Percentiles rank a stretch among this genome's conserved stretches.
phyloP scores from a whole-genome alignment of 768 basidiomycete genomes.

The Phylloporus arenicola region DNA sequence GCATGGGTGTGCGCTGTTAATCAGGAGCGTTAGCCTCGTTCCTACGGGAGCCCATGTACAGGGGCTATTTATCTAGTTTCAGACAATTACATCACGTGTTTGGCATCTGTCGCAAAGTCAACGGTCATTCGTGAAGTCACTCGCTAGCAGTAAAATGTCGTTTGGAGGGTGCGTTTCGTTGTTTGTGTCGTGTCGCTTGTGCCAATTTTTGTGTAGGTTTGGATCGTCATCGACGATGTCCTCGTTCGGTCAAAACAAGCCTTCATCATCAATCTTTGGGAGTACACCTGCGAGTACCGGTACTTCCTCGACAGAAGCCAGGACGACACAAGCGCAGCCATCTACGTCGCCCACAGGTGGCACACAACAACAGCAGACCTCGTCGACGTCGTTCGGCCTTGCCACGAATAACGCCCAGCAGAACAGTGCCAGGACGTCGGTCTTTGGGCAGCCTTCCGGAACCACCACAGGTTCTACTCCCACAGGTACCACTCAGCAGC shows the following conservation, averaged over 20 bases:
- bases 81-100: conserved; percentile 9
- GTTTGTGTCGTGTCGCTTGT: not conserved
- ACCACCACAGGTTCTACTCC: not conserved
- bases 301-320: conserved; percentile 14
- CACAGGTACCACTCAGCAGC: conserved; percentile 11
- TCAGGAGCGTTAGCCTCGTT: too few relatives aligned
- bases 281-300: conserved; percentile 17
- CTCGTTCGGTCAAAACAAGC: conserved; percentile 29
- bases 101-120: not conserved
- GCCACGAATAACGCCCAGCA: conserved; percentile 10
- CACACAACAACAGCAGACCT: conserved; percentile 17
- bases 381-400: conserved; percentile 1
- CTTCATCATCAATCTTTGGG: conserved; percentile 37
- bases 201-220: conserved; percentile 19
- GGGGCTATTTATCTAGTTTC: conserved; percentile 12
- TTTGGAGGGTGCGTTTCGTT: conserved; percentile 16
- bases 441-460: conserved; percentile 2
- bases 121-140: not conserved
- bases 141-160: conserved; percentile 9
- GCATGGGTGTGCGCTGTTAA: too few relatives aligned
- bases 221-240: conserved; percentile 40
- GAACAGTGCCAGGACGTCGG: not conserved
- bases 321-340: conserved; percentile 19
- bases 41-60: not conserved
- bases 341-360: conserved; percentile 10